phyloP scores from a whole-genome alignment of 305 asterid species.

The Nicotiana rustica region DNA sequence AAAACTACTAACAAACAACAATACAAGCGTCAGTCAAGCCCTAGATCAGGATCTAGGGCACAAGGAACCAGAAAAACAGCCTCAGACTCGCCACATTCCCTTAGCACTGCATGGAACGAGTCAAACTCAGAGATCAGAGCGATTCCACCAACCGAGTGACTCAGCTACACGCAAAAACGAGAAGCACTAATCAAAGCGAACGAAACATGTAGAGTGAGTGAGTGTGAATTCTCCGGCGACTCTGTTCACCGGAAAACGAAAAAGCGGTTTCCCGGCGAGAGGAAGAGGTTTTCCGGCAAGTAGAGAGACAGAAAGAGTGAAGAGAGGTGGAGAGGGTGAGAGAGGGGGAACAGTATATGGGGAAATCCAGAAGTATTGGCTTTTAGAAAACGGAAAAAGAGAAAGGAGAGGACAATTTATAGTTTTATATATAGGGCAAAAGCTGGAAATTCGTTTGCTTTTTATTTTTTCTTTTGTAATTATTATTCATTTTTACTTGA shows the following conservation, averaged over 20 bases:
- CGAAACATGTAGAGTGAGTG: background rate
- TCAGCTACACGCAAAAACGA: constrained; percentile 19
- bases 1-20: constrained; percentile 36
- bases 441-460: constrained; percentile 31
- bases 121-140: constrained; percentile 66
- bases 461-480: background rate
- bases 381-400: constrained; percentile 57
- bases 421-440: constrained; percentile 30
- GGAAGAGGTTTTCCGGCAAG: constrained; percentile 30
- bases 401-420: constrained; percentile 48
- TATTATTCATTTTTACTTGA: background rate
- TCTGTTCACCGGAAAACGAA: constrained; percentile 46
- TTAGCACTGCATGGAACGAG: constrained; percentile 43
- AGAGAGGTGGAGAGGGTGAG: constrained; percentile 32
- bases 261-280: constrained; percentile 51
- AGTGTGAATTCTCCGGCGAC: constrained; percentile 23
- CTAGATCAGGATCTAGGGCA: constrained; percentile 57
- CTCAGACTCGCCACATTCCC: constrained; percentile 65
- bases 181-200: background rate
- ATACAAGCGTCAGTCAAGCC: constrained; percentile 41
- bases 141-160: constrained; percentile 50
- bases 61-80: constrained; percentile 41
- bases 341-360: constrained; percentile 49
- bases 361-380: constrained; percentile 54
- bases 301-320: background rate